phyloP scores from a whole-genome alignment of 2,329 filamentous ascomycete species.

The Alternaria arborescens region DNA sequence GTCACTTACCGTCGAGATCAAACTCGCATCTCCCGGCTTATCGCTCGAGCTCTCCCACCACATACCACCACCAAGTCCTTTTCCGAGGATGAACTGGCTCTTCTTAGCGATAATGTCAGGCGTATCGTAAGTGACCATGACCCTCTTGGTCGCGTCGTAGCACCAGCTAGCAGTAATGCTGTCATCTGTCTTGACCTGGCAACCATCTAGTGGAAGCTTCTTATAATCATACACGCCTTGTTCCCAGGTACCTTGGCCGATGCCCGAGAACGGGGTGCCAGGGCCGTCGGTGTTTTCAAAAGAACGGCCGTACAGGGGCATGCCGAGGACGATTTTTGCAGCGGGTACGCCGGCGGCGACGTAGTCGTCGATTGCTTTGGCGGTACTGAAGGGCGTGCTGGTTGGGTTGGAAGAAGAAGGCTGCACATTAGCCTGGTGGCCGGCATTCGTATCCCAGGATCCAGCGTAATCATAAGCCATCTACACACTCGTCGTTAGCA shows the following conservation, averaged over 20 bases:
- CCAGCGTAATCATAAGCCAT: constrained; percentile 84
- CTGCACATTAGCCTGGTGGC: constrained; percentile 46
- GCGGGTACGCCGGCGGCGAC: constrained; percentile 41
- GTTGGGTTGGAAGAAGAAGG: constrained; percentile 35
- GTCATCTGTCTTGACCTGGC: constrained; percentile 31
- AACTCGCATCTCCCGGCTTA: constrained; percentile 40
- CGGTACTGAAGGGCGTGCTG: constrained; percentile 48
- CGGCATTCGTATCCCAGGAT: constrained; percentile 45
- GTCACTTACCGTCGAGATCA: constrained; percentile 41
- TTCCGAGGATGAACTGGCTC: constrained; percentile 31
- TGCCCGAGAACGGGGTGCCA: constrained; percentile 41
- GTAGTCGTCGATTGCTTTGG: constrained; percentile 45
- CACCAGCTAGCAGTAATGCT: constrained; percentile 40
- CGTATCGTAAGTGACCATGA: constrained; percentile 48
- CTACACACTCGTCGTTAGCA: not conserved
- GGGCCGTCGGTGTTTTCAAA: constrained; percentile 49
- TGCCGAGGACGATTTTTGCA: constrained; percentile 48
- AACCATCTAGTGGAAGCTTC: constrained; percentile 40
- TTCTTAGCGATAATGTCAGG: constrained; percentile 44
- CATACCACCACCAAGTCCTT: constrained; percentile 50
- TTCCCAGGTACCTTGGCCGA: constrained; percentile 48
- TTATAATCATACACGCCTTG: constrained; percentile 51
- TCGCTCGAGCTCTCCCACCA: constrained; percentile 51
- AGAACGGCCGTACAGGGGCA: constrained; percentile 50
- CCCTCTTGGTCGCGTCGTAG: constrained; percentile 35